phyloP scores from a whole-genome alignment of 306 rosid species.

The Acacia melanoxylon region DNA sequence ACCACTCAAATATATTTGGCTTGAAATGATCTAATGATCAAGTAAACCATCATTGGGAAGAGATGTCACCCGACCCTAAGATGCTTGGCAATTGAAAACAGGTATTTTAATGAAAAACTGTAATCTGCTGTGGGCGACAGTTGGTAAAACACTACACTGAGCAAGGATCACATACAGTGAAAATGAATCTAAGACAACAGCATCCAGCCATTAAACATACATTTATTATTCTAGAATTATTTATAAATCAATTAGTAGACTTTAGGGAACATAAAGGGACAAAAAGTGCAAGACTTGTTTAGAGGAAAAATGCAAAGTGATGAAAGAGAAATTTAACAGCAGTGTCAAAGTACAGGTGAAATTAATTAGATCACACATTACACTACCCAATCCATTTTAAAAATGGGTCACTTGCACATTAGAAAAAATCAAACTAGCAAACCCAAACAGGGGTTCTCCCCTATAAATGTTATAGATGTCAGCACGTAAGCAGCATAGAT shows the following conservation, averaged over 20 bases:
- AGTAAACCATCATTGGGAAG: background rate
- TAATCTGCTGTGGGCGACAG: background rate
- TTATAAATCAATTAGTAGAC: background rate
- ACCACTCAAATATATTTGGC: background rate
- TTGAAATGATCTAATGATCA: background rate
- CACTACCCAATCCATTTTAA: background rate
- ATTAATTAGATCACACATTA: background rate
- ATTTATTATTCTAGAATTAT: background rate
- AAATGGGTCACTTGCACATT: background rate
- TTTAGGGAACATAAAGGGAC: background rate
- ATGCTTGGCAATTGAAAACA: background rate
- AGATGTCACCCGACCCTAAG: background rate
- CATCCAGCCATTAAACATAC: background rate
- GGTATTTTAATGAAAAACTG: background rate
- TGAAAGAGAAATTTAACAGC: constrained; percentile 10
- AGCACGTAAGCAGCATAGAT: background rate
- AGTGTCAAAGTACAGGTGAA: background rate
- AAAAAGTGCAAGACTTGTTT: background rate
- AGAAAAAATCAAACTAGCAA: background rate
- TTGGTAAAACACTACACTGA: background rate
- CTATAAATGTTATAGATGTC: background rate
- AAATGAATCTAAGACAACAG: constrained; percentile 6
- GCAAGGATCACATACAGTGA: background rate
- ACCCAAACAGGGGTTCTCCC: constrained; percentile 6
- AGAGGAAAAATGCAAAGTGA: background rate